Base-by-base conservation (phyloP, 768 basidiomycete genomes). In the Trichaptum fuscoviolaceum region DNA sequence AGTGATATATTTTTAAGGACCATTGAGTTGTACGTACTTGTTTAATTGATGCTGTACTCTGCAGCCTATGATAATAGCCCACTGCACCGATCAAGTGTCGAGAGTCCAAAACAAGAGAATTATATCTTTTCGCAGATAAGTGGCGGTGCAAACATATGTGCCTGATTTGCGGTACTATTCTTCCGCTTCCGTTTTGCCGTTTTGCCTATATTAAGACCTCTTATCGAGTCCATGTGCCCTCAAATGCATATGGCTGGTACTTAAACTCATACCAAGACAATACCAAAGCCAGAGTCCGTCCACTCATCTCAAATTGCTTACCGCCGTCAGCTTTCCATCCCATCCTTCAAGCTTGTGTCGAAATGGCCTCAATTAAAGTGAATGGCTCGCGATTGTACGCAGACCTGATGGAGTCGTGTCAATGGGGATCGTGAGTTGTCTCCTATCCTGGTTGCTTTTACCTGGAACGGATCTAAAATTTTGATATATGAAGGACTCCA, bases 1-100 rank as follows among this genome's bases (percentile, higher is more conserved):
- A 71, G 69, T 72, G 69, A 52, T 52, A 2, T 52, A 12, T 52
- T 12, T 12, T 52, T 5, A 52, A 52, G 15, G 42, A 15, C 42
- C 10, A 20, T 20, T 12, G 15, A 3, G 42, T 12, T 20, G 42
- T 52, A 52, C 42, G 42, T 52, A 52, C 42, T 20, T 20, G 42
- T 52, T 52, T 52, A 20, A 52, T 52, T 52, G 20, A 12, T 52
- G 12, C 5, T 52, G 42, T 15, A 52, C 3, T 5, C 42, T 52
- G 10, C 20, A 20, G 42, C 15, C 42, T 52, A 52, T 52, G 20
- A 52, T 52, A 52, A 52, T 52, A 15, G 42, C 20, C 10, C 20
- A 6, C 20, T 20, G 42, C 42, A 30, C 30, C 30, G 30, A 8
- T 30, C 8, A 2, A 3, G 30, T 8, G 8, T 8, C 8, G 4